Conservation (phyloP, 352 stramenopile species). For the Phytophthora capsici region DNA sequence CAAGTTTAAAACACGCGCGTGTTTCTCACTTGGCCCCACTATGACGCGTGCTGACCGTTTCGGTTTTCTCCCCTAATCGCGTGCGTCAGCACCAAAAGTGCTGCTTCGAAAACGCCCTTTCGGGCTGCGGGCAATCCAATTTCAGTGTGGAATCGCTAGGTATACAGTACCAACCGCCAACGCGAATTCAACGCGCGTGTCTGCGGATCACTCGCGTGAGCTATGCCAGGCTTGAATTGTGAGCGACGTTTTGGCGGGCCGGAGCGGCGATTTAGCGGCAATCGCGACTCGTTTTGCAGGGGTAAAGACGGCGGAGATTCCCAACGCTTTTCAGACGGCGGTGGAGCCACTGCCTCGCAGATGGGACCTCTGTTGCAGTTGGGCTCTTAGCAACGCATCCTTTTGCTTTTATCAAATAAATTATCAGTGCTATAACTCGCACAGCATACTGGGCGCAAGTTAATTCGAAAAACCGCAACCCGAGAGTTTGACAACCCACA, state of each 20-base stretch:
- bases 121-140: constrained; percentile 12
- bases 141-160: constrained; percentile 11
- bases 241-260: constrained; percentile 10
- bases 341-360: constrained; percentile 21
- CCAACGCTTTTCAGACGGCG: constrained; percentile 8
- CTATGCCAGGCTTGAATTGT: constrained; percentile 2
- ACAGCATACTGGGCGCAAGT: constrained; percentile 19
- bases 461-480: constrained; percentile 18
- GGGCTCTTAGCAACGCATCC: constrained; percentile 32
- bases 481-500: constrained; percentile 31
- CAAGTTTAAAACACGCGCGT: constrained; percentile 28
- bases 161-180: neutral
- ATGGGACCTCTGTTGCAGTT: constrained; percentile 46
- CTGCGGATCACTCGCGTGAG: constrained; percentile 9
- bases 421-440: constrained; percentile 12
- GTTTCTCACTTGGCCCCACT: constrained; percentile 17
- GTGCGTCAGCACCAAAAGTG: constrained; percentile 25
- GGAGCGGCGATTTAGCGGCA: neutral
- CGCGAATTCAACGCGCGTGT: constrained; percentile 15
- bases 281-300: neutral
- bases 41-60: constrained; percentile 22
- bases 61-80: constrained; percentile 18
- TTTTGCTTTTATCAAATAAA: constrained; percentile 31
- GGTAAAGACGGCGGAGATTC: constrained; percentile 23
- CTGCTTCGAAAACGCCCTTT: constrained; percentile 27